Evolutionary conservation across 805 yeast species (phyloP), one percentile per base, ranked within the genome.

Genomic region (Candida verbasci): DNA sequence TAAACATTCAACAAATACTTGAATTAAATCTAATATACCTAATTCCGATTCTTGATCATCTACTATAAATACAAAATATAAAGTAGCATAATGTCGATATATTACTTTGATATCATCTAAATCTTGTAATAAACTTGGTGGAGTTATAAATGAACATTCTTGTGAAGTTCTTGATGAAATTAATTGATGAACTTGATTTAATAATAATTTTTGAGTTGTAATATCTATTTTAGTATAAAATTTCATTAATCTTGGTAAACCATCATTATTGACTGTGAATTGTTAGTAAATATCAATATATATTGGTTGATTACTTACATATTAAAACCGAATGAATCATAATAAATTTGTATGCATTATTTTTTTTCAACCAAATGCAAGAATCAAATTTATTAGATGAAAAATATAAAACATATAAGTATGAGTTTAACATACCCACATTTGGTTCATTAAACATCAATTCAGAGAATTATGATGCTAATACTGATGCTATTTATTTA

Each of bases 11-110:
- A 93, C 98, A 69, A 93, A 91, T 29, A 93, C 97, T 57, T 93
- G 98, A 39, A 93, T 91, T 53, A 93, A 64, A 58, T 93, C 98
- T 30, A 93, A 62, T 32, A 91, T 91, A 1, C 97, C 97, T 27
- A 93, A 70, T 59, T 93, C 97, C 20, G 89, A 79, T 59, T 93
- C 98, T 55, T 89, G 97, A 44, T 85, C 93, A 60, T 93, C 98
- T 9, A 91, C 97, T 27, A 93, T 80, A 53, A 93, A 88, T 20
- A 94, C 96, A 65, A 93, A 93, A 58, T 86, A 91, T n/a, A 93
- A 66, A 1, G 97, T 89, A 9, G 97, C 97, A 52, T 89, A 93
- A 53, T 87, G 94, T 42, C 96, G 72, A 61, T 91, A 93, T 23
- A 93, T 91, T 33, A 93, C 95, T 44, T 86, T 81, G 46, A 91